phyloP scores from a whole-genome alignment of 441 rosid species.

The Flueggea neowawraea region DNA sequence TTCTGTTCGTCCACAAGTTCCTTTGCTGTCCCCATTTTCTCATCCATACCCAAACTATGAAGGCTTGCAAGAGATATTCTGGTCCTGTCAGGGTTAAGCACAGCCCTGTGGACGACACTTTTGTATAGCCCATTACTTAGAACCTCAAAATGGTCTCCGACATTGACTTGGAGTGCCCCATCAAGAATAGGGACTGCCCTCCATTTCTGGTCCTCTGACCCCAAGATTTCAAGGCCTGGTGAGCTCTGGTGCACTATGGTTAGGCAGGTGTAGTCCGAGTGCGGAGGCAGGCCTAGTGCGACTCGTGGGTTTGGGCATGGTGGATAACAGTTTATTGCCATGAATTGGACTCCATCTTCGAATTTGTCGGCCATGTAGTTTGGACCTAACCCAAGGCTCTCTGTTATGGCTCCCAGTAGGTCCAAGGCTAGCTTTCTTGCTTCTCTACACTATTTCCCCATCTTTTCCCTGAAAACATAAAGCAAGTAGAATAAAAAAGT shows the following conservation, averaged over 20 bases:
- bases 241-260: conserved; percentile 54
- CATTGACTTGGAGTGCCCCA: conserved; percentile 60
- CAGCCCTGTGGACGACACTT: conserved; percentile 51
- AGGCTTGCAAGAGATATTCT: conserved; percentile 60
- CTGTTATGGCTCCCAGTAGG: conserved; percentile 41
- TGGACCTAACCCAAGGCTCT: conserved; percentile 52
- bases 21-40: conserved; percentile 46
- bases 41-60: conserved; percentile 60
- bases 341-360: conserved; percentile 58
- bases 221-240: conserved; percentile 51
- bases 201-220: conserved; percentile 42
- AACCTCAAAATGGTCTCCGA: conserved; percentile 71
- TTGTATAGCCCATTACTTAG: conserved; percentile 65
- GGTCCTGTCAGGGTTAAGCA: conserved; percentile 31
- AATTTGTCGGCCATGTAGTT: conserved; percentile 31
- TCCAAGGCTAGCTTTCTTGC: conserved; percentile 38
- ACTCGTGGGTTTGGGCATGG: conserved; percentile 48
- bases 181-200: conserved; percentile 29
- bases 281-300: conserved; percentile 58
- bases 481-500: too few species aligned
- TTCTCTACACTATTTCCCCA: conserved; percentile 46
- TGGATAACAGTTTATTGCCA: conserved; percentile 57
- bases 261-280: conserved; percentile 61
- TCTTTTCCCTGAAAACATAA: conserved; percentile 39
- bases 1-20: conserved; percentile 42